Evolutionary conservation across 108 stramenopile species (phyloP).

Genomic region (Epithemia pelagica): DNA sequence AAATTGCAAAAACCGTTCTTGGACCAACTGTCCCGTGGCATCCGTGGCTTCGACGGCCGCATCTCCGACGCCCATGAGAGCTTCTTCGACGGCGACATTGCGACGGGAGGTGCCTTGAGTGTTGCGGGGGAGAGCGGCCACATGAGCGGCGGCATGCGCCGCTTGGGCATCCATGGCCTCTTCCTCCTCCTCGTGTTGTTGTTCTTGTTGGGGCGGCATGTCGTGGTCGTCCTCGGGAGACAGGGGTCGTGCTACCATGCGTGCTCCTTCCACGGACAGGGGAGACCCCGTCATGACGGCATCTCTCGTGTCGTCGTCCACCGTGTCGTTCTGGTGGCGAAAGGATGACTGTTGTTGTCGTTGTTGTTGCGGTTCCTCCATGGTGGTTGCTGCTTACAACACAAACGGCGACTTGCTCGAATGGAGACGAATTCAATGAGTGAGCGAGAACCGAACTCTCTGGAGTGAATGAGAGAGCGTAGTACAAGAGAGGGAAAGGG

Average conservation of each 20-base stretch:
- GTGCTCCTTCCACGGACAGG: no score
- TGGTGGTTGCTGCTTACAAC: no score
- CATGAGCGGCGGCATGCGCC: background rate
- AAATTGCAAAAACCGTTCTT: constrained; percentile 62
- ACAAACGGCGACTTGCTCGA: no score
- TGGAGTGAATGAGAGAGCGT: no score
- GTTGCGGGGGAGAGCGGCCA: background rate
- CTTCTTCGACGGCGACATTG: constrained; percentile 26
- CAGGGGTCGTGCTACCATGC: no score
- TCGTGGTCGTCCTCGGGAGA: background rate
- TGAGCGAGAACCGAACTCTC: no score
- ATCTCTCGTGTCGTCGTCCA: background rate
- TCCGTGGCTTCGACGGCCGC: constrained; percentile 49
- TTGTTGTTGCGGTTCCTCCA: no score
- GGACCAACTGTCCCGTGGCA: constrained; percentile 73
- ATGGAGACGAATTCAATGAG: no score
- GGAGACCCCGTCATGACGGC: no score
- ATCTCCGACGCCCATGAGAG: constrained; percentile 56
- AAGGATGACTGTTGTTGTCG: no score
- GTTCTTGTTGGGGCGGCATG: background rate
- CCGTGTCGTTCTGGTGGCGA: background rate
- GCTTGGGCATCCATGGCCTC: background rate
- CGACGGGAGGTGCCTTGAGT: background rate
- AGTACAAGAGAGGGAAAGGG: no score
- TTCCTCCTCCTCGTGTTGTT: background rate